Percentiles rank a stretch among this genome's conserved stretches.
These are phyloP conservation scores for Collybiopsis confluens DNA, from an alignment of 768 basidiomycete genomes.

Conservation along the genomic window DNA sequence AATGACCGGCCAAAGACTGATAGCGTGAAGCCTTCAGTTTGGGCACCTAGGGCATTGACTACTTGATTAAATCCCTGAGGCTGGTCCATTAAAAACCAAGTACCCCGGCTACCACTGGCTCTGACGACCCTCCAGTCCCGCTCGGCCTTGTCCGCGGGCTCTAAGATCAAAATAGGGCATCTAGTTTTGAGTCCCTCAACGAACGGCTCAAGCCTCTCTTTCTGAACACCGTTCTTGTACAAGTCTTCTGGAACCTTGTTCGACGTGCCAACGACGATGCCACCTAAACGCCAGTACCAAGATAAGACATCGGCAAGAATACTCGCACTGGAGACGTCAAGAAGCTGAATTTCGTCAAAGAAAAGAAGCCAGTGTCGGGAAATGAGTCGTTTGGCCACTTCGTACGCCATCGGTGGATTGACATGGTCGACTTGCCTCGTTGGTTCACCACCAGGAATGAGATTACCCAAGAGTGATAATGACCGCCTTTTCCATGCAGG, in stretches of 20 bases:
- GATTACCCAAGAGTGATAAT: conserved; percentile 12
- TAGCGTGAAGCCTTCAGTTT: conserved; percentile 17
- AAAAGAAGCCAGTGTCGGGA: conserved; percentile 47
- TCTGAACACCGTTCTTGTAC: conserved; percentile 54
- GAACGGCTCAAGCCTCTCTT: conserved; percentile 53
- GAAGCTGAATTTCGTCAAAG: conserved; percentile 59
- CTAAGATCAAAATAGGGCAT: conserved; percentile 45
- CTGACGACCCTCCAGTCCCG: conserved; percentile 40
- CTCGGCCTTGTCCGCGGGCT: conserved; percentile 21
- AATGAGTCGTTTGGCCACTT: conserved; percentile 40
- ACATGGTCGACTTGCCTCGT: conserved; percentile 5
- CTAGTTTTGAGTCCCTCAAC: conserved; percentile 49
- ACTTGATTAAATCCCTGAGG: neutral
- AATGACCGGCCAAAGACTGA: conserved; percentile 47
- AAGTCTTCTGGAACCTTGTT: conserved; percentile 53
- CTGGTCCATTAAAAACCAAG: conserved; percentile 28
- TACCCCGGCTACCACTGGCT: conserved; percentile 14
- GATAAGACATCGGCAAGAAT: conserved; percentile 47
- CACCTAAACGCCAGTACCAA: conserved; percentile 63
- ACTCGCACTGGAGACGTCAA: conserved; percentile 55
- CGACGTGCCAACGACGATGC: conserved; percentile 45
- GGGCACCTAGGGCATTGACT: conserved; percentile 8
- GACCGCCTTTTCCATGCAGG: conserved; percentile 19
- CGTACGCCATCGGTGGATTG: conserved; percentile 37
- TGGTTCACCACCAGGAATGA: neutral